Conservation (phyloP, 768 basidiomycete species). For the Chlorophyllum brunneum region DNA sequence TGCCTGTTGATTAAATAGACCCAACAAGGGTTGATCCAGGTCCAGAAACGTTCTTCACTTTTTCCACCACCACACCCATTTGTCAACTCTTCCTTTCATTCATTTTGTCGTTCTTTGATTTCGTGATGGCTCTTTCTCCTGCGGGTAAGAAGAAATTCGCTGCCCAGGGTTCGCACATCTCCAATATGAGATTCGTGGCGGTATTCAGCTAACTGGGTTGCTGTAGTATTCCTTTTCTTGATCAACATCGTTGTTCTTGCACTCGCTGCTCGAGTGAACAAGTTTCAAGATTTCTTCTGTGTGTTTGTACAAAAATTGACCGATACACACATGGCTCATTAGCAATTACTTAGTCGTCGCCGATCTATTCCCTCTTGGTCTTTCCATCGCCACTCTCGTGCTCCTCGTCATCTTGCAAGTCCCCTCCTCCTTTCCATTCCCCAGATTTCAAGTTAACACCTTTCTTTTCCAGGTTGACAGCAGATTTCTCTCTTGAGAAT, state of each 20-base stretch:
- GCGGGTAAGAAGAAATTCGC: constrained; percentile 27
- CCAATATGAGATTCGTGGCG: neutral
- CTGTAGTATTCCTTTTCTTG: constrained; percentile 38
- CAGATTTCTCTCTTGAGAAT: constrained; percentile 39
- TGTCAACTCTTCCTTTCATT: constrained; percentile 6
- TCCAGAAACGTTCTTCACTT: neutral
- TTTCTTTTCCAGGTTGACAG: constrained; percentile 29
- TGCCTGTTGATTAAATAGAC: neutral
- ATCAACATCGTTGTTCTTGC: constrained; percentile 49
- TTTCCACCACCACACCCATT: neutral
- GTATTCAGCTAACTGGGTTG: neutral
- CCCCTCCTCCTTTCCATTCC: neutral
- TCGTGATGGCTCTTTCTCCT: constrained; percentile 17
- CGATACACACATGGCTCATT: no score
- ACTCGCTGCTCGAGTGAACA: constrained; percentile 49
- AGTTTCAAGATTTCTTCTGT: constrained; percentile 62
- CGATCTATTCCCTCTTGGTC: constrained; percentile 56
- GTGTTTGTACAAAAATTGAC: constrained; percentile 25
- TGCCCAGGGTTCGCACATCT: constrained; percentile 21
- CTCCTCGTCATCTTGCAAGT: constrained; percentile 41
- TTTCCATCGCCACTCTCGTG: constrained; percentile 48
- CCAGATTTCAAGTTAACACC: neutral
- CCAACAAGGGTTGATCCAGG: neutral
- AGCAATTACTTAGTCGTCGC: constrained; percentile 39
- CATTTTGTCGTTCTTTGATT: neutral